phyloP scores from a whole-genome alignment of 805 yeast genomes.

The Naumovozyma dairenensis region DNA sequence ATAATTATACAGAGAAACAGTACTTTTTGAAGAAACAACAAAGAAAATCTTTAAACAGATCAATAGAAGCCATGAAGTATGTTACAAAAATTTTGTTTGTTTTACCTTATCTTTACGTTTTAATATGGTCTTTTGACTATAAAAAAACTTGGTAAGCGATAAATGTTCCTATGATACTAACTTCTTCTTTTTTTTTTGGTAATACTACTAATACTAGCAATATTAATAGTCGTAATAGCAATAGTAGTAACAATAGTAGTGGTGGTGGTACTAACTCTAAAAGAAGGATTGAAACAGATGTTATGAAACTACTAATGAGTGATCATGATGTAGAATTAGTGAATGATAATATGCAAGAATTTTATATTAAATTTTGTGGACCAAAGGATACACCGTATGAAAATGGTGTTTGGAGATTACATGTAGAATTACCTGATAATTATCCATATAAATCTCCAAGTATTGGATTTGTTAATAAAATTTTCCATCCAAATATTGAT shows the following conservation, averaged over 20 bases:
- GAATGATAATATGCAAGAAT: slow-evolving; percentile 79
- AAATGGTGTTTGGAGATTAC: slow-evolving; percentile 82
- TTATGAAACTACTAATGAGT: slow-evolving; percentile 89
- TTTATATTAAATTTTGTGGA: slow-evolving; percentile 75
- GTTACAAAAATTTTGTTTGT: too few relatives aligned
- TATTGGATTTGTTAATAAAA: slow-evolving; percentile 83
- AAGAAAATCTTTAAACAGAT: too few relatives aligned
- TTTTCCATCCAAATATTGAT: slow-evolving; percentile 93
- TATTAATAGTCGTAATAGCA: too few relatives aligned
- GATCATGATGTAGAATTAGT: slow-evolving; percentile 79
- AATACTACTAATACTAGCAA: too few relatives aligned
- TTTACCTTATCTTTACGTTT: too few relatives aligned
- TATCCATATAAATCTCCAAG: slow-evolving; percentile 95
- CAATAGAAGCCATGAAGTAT: too few relatives aligned
- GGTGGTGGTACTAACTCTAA: slow-evolving; percentile 21
- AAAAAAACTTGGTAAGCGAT: too few relatives aligned
- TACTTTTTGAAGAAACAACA: too few relatives aligned
- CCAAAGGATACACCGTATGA: slow-evolving; percentile 84
- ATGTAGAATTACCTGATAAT: slow-evolving; percentile 89
- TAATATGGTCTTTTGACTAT: too few relatives aligned
- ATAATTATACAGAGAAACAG: too few relatives aligned
- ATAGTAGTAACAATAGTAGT: background rate
- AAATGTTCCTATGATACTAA: too few relatives aligned
- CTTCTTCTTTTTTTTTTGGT: too few relatives aligned
- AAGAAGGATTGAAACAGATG: slow-evolving; percentile 77